Percentiles rank a stretch among this genome's conserved stretches.
phyloP scores from a whole-genome alignment of 75 land plant genomes.

The Sequoiadendron giganteum region DNA sequence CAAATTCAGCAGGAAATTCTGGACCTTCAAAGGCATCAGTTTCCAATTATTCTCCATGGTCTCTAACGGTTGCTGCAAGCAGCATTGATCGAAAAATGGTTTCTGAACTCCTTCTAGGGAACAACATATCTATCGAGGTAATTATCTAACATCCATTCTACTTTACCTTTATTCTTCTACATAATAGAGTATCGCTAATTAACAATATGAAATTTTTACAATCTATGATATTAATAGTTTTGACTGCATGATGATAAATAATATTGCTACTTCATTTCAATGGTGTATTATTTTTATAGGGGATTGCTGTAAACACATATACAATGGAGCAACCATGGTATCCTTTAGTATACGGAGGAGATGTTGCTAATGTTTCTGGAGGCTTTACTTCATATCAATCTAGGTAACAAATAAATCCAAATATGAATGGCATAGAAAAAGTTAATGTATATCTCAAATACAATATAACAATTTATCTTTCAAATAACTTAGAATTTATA shows the following conservation, averaged over 20 bases:
- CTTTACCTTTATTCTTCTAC: background rate
- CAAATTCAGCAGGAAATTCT: slow-evolving; percentile 32
- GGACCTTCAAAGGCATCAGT: slow-evolving; percentile 36
- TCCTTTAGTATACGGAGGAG: background rate
- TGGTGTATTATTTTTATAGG: background rate
- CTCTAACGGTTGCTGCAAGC: slow-evolving; percentile 37
- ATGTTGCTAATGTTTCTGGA: background rate
- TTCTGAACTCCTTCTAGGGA: background rate
- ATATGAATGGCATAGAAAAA: too few relatives aligned
- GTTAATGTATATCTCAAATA: too few relatives aligned
- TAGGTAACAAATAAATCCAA: background rate
- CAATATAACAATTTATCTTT: too few relatives aligned
- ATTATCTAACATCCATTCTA: background rate
- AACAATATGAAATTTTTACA: too few relatives aligned
- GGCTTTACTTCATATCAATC: background rate
- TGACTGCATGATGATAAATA: too few relatives aligned
- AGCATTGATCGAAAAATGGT: slow-evolving; percentile 25
- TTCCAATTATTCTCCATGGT: slow-evolving; percentile 34
- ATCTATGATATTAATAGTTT: too few relatives aligned
- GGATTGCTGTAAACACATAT: slow-evolving; percentile 7
- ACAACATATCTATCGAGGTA: background rate
- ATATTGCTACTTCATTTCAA: background rate
- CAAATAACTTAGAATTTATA: too few relatives aligned
- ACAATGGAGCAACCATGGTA: background rate
- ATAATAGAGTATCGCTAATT: background rate